Percentiles rank a stretch among this genome's conserved stretches.
These are phyloP conservation scores for Leishmania tarentolae DNA, from an alignment of 208 protist species.

Conservation along the genomic window DNA sequence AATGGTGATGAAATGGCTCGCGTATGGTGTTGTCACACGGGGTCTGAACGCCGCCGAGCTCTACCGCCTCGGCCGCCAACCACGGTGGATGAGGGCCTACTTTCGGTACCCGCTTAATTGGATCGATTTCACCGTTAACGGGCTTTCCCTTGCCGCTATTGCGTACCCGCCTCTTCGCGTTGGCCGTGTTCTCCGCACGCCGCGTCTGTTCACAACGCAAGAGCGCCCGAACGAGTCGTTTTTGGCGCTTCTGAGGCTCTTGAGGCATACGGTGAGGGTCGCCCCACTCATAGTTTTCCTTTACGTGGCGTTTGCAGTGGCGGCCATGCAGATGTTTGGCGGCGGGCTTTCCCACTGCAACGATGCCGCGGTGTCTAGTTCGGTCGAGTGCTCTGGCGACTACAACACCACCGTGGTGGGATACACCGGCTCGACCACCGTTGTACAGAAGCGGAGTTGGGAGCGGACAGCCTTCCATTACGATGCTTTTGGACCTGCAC, in stretches of 20 bases:
- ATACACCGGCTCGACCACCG: slow-evolving; percentile 6
- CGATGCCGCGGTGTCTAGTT: slow-evolving; percentile 22
- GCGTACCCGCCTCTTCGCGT: slow-evolving; percentile 41
- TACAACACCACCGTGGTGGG: slow-evolving; percentile 19
- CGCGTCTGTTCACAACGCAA: slow-evolving; percentile 48
- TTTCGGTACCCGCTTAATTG: slow-evolving; percentile 50
- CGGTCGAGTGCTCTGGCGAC: slow-evolving; percentile 19
- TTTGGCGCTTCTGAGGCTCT: slow-evolving; percentile 15
- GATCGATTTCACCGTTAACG: slow-evolving; percentile 54
- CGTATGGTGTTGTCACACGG: slow-evolving; percentile 35
- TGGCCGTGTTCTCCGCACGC: slow-evolving; percentile 39
- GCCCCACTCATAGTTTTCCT: slow-evolving; percentile 37
- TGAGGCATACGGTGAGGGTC: slow-evolving; percentile 23
- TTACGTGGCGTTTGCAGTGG: slow-evolving; percentile 49
- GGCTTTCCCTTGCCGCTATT: slow-evolving; percentile 44
- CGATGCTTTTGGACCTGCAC: slow-evolving; percentile 55
- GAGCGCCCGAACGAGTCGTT: slow-evolving; percentile 44
- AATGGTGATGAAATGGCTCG: slow-evolving; percentile 60
- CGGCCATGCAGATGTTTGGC: slow-evolving; percentile 59
- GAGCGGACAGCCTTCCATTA: slow-evolving; percentile 36
- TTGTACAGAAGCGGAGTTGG: slow-evolving; percentile 24
- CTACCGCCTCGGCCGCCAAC: background rate
- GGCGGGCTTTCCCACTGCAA: slow-evolving; percentile 47
- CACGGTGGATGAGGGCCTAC: slow-evolving; percentile 29
- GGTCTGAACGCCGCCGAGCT: background rate